phyloP scores from a whole-genome alignment of 116 monocot genomes.

The Papilionanthe hybrid region DNA sequence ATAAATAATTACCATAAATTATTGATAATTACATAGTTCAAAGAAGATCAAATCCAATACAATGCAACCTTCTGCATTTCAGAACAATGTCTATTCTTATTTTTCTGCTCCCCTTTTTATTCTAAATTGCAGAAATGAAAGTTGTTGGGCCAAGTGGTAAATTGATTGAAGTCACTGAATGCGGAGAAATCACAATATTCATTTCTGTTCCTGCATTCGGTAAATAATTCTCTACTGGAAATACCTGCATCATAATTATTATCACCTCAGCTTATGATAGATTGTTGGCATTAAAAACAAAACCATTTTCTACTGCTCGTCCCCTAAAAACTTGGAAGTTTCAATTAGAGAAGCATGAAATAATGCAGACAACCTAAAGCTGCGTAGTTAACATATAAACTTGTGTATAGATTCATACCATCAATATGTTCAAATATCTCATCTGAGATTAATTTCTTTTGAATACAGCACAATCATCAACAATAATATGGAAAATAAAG shows the following conservation, averaged over 20 bases:
- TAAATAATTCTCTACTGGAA: conserved; percentile 5
- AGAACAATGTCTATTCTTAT: not conserved
- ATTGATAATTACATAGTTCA: not conserved
- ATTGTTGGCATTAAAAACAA: too few species aligned
- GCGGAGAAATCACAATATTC: conserved; percentile 13
- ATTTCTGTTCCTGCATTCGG: conserved; percentile 16
- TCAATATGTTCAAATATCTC: not conserved
- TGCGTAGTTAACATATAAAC: not conserved
- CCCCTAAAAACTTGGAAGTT: not conserved
- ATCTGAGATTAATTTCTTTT: not conserved
- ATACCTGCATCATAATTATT: conserved; percentile 14
- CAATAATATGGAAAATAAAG: too few species aligned
- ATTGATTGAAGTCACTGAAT: conserved; percentile 24
- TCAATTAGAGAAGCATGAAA: not conserved
- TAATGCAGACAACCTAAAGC: not conserved
- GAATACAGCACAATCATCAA: not conserved
- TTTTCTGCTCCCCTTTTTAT: not conserved
- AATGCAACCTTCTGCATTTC: not conserved
- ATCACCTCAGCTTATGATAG: not conserved
- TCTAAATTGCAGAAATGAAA: conserved; percentile 4
- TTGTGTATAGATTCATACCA: not conserved
- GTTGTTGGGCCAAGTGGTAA: conserved; percentile 6
- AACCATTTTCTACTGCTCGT: too few species aligned
- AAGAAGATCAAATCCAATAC: not conserved
- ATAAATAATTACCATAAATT: not conserved